A percentile compares a stretch with the other conserved stretches of the same genome.
Conservation (phyloP, 225 moss, liverwort and hornwort genomes). For the Anthoceros angustus region DNA sequence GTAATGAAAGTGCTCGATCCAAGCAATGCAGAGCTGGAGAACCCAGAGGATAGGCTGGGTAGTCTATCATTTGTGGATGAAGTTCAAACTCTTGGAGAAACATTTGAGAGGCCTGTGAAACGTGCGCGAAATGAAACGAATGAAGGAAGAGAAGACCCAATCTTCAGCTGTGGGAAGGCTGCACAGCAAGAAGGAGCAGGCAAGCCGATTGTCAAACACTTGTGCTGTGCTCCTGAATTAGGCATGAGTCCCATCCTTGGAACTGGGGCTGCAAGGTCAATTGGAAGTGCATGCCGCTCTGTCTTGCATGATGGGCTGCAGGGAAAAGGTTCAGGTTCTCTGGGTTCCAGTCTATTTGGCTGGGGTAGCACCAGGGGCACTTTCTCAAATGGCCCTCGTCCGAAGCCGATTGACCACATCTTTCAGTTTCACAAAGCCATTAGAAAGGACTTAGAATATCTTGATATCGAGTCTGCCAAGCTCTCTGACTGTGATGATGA, state of each 20-base stretch:
- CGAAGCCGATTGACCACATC: slow-evolving; percentile 96
- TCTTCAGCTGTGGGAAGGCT: not conserved
- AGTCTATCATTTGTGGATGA: slow-evolving; percentile 6
- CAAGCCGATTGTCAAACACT: slow-evolving; percentile 25
- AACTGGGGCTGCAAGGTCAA: not conserved
- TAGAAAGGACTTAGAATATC: slow-evolving; percentile 82
- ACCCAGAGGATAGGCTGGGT: slow-evolving; percentile 5
- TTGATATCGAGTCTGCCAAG: slow-evolving; percentile 81
- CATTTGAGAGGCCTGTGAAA: slow-evolving; percentile 40
- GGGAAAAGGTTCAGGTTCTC: slow-evolving; percentile 15
- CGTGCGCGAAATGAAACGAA: slow-evolving; percentile 26
- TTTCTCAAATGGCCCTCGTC: slow-evolving; percentile 47
- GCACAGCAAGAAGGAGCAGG: slow-evolving; percentile 12
- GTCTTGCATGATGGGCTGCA: not conserved
- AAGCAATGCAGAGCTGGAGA: slow-evolving; percentile 20
- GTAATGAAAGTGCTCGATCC: slow-evolving; percentile 21
- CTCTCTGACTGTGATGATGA: slow-evolving; percentile 84
- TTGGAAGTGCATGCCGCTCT: not conserved
- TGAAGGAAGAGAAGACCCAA: slow-evolving; percentile 9
- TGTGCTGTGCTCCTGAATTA: slow-evolving; percentile 73
- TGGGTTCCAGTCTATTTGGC: slow-evolving; percentile 76
- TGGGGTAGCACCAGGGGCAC: slow-evolving; percentile 58
- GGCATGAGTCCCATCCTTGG: slow-evolving; percentile 12
- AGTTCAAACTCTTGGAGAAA: slow-evolving; percentile 34
- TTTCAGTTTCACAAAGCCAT: slow-evolving; percentile 99